These are phyloP conservation scores for Mortierella antarctica DNA, from an alignment of 192 early-diverging fungal genomes.

Conservation along the genomic window DNA sequence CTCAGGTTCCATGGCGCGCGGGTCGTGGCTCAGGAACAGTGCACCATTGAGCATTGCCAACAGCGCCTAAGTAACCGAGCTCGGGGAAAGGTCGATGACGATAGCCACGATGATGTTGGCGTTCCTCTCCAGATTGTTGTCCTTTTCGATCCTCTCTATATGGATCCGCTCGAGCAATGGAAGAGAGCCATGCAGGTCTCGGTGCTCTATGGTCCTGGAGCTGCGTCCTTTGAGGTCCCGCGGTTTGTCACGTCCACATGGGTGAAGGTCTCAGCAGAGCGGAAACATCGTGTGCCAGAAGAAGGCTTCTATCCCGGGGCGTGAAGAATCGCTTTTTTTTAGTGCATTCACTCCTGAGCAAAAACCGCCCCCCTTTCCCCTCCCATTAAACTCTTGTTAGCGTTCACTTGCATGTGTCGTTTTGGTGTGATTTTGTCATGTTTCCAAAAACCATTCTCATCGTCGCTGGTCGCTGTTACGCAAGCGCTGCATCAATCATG, in stretches of 20 bases:
- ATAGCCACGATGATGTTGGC: conserved; percentile 7
- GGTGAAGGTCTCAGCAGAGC: conserved; percentile 29
- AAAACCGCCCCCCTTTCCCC: not conserved
- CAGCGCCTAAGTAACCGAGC: conserved; percentile 11
- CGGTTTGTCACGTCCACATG: conserved; percentile 40
- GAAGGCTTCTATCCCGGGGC: conserved; percentile 30
- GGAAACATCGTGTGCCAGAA: conserved; percentile 24
- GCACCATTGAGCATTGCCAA: conserved; percentile 39
- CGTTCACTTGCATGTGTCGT: too few species aligned
- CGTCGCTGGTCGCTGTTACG: too few species aligned
- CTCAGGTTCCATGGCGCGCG: conserved; percentile 31
- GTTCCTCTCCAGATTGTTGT: conserved; percentile 20
- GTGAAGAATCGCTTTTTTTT: not conserved
- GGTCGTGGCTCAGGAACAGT: conserved; percentile 27
- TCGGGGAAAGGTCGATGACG: not conserved
- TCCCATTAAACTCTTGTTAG: too few species aligned
- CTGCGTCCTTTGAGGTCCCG: conserved; percentile 23
- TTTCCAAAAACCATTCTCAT: too few species aligned
- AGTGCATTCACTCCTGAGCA: not conserved
- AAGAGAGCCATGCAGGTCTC: conserved; percentile 24
- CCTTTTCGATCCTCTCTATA: conserved; percentile 35
- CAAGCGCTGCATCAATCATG: too few species aligned
- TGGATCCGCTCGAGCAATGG: conserved; percentile 41
- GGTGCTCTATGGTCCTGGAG: conserved; percentile 11
- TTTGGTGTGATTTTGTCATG: too few species aligned